A percentile compares a stretch with the other conserved stretches of the same genome.
phyloP scores from a whole-genome alignment of 495 filamentous ascomycete species.

The Copromyces sp. region DNA sequence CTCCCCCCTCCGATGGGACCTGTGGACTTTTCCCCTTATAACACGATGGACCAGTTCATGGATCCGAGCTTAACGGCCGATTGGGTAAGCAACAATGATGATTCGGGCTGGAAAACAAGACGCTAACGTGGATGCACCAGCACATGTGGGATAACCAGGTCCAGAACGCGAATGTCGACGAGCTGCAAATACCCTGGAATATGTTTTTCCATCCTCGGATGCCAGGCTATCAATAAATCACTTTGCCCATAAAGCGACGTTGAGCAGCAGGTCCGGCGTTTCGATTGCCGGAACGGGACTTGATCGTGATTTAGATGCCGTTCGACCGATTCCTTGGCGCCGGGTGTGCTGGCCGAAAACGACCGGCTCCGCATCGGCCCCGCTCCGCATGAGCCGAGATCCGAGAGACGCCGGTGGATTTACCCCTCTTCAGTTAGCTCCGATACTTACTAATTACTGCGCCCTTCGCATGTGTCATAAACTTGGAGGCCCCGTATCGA shows the following conservation, averaged over 20 bases:
- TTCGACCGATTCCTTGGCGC: not conserved
- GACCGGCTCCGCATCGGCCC: not conserved
- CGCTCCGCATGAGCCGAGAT: not conserved
- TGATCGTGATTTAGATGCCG: too few species aligned
- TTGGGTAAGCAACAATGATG: slow-evolving; percentile 13
- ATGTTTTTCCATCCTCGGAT: slow-evolving; percentile 11
- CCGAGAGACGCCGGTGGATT: not conserved
- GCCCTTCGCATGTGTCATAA: not conserved
- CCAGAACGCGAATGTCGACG: slow-evolving; percentile 10
- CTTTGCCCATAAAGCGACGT: not conserved
- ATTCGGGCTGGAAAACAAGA: not conserved
- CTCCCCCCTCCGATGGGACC: not conserved
- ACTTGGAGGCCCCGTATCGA: not conserved
- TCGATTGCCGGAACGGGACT: not conserved
- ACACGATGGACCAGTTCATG: slow-evolving; percentile 7
- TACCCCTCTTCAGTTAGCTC: not conserved
- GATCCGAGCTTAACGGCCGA: slow-evolving; percentile 9
- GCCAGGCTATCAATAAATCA: not conserved
- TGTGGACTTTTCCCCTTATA: not conserved
- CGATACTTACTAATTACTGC: not conserved
- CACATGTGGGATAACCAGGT: slow-evolving; percentile 17
- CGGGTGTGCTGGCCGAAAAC: not conserved
- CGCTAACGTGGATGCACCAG: slow-evolving; percentile 5
- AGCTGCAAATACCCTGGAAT: slow-evolving; percentile 13
- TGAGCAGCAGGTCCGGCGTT: not conserved